Percentiles rank a stretch among this genome's conserved stretches.
Evolutionary conservation across 305 asterid species (phyloP).

Genomic region (Solanum hybrid): DNA sequence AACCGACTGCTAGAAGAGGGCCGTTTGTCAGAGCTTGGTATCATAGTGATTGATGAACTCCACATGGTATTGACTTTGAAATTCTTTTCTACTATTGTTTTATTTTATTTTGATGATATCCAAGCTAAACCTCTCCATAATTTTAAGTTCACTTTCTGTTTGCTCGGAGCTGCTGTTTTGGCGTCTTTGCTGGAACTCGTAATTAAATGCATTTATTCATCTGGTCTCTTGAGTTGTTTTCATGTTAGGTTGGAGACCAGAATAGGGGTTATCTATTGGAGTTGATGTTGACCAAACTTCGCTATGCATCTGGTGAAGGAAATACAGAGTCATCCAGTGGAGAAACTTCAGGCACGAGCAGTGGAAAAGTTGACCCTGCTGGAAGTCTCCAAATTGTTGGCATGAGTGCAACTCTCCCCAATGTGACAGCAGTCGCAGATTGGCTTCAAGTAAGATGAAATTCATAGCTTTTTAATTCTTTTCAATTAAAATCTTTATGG

Average conservation of each 20-base stretch:
- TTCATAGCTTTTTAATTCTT: not conserved
- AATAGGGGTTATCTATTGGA: slow-evolving; percentile 96
- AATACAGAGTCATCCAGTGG: slow-evolving; percentile 76
- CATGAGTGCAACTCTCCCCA: slow-evolving; percentile 97
- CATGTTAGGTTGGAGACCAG: slow-evolving; percentile 92
- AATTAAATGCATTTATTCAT: not conserved
- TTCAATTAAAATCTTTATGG: not conserved
- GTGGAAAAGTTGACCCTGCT: slow-evolving; percentile 72
- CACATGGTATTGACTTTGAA: slow-evolving; percentile 72
- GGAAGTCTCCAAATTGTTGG: slow-evolving; percentile 95
- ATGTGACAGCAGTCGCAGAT: slow-evolving; percentile 88
- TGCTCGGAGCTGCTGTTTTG: not conserved
- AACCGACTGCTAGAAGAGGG: slow-evolving; percentile 92
- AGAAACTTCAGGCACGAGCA: slow-evolving; percentile 79
- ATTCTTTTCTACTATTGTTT: slow-evolving; percentile 3
- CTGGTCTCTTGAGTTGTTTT: not conserved
- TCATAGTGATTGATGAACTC: slow-evolving; percentile 96
- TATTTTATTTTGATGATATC: not conserved
- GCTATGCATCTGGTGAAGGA: slow-evolving; percentile 99
- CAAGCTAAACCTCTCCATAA: not conserved
- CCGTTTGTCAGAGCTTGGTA: slow-evolving; percentile 92
- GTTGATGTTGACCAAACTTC: slow-evolving; percentile 92
- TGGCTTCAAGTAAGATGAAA: slow-evolving; percentile 84
- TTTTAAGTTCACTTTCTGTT: not conserved
- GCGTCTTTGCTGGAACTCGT: not conserved